Base-by-base conservation (phyloP, 164 flowering plant genomes). In the Berberis vulgaris region DNA sequence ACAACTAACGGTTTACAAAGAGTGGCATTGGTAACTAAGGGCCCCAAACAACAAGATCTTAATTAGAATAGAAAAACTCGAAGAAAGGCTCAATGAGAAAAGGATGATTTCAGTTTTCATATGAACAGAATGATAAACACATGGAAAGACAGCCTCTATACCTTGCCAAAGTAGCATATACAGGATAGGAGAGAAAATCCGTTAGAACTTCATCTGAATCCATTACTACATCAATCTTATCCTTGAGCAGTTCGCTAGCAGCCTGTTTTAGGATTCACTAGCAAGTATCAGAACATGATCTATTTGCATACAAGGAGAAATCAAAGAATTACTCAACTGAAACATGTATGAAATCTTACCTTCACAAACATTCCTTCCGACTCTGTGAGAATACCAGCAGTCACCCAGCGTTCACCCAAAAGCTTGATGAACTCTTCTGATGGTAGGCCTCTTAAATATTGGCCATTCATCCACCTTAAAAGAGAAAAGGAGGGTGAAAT, bases 401-500 rank as follows among this genome's bases (percentile, higher is more conserved):
- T 80, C 73, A 82, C 85, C 97, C 99, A 94, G 50, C 63, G 86
- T 39, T 84, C 84, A 69, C 92, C 96, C 73, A 93, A 71, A 47
- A 83, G 76, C 66, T 81, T 80, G 62, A 67, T 71, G 66, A 89
- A 72, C 61, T 87, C 80, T 60, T 84, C 86, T 55, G 85, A 61
- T 43, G 96, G 90, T 73, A 89, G 82, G 41, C 84, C 78, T 78
- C 81, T 86, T 66, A 94, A 74, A 74, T 89, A 84, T 64, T 87
- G 94, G 57, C 99, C 96, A 81, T 94, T 94, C 96, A 94, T 94
- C 99, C 99, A 94, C 86, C 99, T 94, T 65, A 58, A 26, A 26
- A 58, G 54, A 49, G 49, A 47, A 38, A 49, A 10, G 12, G 26
- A 26, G 26, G 10, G 49, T 54, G 47, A 39, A 45, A 61, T 11